Evolutionary conservation across 108 stramenopile genomes (phyloP), one percentile per base, ranked within the genome.

Genomic region (Nitzschia inconspicua): DNA sequence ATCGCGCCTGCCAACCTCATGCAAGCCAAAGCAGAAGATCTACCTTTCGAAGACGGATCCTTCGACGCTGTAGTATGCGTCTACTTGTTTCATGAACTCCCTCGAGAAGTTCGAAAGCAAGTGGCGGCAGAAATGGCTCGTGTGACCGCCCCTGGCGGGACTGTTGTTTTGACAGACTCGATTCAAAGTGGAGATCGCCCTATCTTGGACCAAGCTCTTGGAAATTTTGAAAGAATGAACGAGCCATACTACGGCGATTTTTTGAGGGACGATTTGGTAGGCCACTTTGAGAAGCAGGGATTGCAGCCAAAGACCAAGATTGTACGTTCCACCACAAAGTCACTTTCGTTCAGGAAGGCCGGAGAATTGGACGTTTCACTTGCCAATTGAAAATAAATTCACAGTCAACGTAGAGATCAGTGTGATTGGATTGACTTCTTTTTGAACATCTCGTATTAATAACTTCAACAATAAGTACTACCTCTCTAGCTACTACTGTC

Each of bases 31-130:
- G 83, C 79, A 7, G 83, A 84, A 50, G 19, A 66, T 47, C 63
- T 84, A 37, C 72, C 82, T 11, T 65, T 79, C 34, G 39, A 42
- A 30, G 72, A 73, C 47, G 63, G 68, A 20, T 52, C 76, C 14
- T 66, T 78, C 34, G 79, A 84, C 56, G 74, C 71, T 25, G 83
- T 84, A 9, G 47, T 66, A 8, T 78, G 74, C 53, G 63, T 80
- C 10, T 84, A 80, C 29, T 64, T 84, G 26, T 80, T 76, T 39
- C 77, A 78, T 59, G 74, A 78, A 50, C 49, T 84, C 2, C 83
- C 83, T 14, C 3, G 32, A 24, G 63, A 68, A 3, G 71, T 63
- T 24, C 66, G 67, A 37, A 23, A 16, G n/a, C 47, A 46, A 19
- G 75, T 40, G 10, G 66, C 68, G 7, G 16, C 26, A 2, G 75